Conservation (phyloP, 768 basidiomycete genomes). For the Pleurotus ostreatus region DNA sequence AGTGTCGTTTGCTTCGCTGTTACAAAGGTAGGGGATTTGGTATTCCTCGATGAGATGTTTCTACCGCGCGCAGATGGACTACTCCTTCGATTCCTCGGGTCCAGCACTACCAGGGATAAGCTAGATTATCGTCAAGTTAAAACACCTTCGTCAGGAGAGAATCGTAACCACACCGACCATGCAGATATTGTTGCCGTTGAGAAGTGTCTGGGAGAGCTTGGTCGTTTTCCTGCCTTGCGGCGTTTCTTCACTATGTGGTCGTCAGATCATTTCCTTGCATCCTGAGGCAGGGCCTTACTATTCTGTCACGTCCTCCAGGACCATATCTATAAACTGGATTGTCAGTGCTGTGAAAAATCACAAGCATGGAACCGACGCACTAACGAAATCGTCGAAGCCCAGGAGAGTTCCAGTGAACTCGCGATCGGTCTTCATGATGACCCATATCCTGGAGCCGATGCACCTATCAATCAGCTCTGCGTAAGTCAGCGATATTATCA, state of each 20-base stretch:
- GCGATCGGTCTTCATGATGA: slow-evolving; percentile 96
- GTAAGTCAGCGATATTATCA: background rate
- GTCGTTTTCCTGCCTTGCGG: slow-evolving; percentile 78
- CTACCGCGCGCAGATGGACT: background rate
- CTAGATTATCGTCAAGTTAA: slow-evolving; percentile 26
- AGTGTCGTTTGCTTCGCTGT: no score
- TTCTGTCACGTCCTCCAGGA: slow-evolving; percentile 94
- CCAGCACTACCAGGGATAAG: slow-evolving; percentile 71
- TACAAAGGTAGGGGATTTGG: no score
- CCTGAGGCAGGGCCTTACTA: slow-evolving; percentile 53
- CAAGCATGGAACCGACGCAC: slow-evolving; percentile 51
- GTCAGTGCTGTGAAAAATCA: background rate
- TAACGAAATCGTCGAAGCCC: slow-evolving; percentile 99
- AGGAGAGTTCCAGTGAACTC: slow-evolving; percentile 95
- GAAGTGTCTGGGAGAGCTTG: slow-evolving; percentile 78
- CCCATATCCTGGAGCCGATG: slow-evolving; percentile 96
- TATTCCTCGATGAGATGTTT: no score
- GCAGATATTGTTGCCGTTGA: slow-evolving; percentile 96
- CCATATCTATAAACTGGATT: slow-evolving; percentile 61
- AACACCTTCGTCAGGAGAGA: background rate
- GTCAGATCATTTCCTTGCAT: background rate
- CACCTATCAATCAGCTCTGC: slow-evolving; percentile 95
- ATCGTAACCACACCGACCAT: slow-evolving; percentile 55
- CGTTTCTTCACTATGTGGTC: slow-evolving; percentile 68
- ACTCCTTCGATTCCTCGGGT: slow-evolving; percentile 39